Base-by-base conservation (phyloP, 108 stramenopile species). In the Craspedostauros australis region DNA sequence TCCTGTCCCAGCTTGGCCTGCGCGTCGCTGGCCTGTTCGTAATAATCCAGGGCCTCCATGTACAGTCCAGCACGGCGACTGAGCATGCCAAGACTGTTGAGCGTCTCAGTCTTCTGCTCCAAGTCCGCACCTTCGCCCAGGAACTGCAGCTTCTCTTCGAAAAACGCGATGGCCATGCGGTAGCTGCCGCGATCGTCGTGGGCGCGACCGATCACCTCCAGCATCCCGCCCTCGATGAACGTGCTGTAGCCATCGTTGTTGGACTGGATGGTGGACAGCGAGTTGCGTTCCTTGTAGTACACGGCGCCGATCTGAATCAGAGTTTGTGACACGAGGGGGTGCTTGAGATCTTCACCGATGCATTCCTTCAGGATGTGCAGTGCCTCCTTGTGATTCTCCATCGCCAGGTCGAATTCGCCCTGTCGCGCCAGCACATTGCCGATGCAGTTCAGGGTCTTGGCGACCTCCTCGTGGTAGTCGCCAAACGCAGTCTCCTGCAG, bases 161-260 rank as follows among this genome's bases (percentile, higher is more conserved):
- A 82, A 36, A 86, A 86, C 34, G 78, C 65, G 46, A 77, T 71
- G 1, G 78, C 76, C 66, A 77, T 79, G 14, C 60, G 38, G 62
- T 86, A 86, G 22, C 76, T 76, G 4, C 84, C 84, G 39, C 80
- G 54, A 46, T 74, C 73, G 21, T 86, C 80, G 56, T 82, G 84
- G 9, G 84, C 80, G 26, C 73, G 54, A 9, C 78, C 84, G 53
- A 86, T 82, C 37, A 73, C 64, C 27, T 73, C 75, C 16, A 86
- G 54, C 68, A 86, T 82, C 7, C 84, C 84, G n/a, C 67, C 70
- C 61, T 82, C 76, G 30, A 86, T 77, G 46, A 86, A 82, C 11
- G 78, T 76, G 18, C 55, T 57, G 56, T 86, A 86, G 42, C 75
- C 80, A 38, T 81, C 77, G n/a, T 54, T 59, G 12, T 77, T 71